Evolutionary conservation across 768 basidiomycete species (phyloP).

Genomic region (Tricholoma sp.): DNA sequence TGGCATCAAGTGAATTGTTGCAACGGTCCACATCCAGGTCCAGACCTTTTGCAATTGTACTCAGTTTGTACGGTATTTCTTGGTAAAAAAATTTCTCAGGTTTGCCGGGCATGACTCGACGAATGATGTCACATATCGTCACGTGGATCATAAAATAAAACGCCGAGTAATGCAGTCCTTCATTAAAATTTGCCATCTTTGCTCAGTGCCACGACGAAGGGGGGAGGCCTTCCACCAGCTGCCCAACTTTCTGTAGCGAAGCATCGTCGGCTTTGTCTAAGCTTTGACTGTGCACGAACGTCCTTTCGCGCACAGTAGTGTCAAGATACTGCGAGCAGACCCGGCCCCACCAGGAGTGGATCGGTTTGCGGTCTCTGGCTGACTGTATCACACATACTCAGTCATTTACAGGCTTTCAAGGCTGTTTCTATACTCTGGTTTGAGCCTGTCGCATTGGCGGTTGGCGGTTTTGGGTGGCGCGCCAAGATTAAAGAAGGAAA

Average conservation of each 20-base stretch:
- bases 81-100: no score
- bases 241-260: background rate
- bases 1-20: background rate
- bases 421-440: background rate
- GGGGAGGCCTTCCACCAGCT: background rate
- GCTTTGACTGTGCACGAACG: background rate
- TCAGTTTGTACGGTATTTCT: no score
- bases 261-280: background rate
- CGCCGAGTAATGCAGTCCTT: background rate
- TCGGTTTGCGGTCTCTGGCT: background rate
- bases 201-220: background rate
- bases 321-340: no score
- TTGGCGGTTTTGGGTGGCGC: background rate
- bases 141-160: background rate
- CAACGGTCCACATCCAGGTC: no score
- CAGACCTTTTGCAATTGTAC: no score
- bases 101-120: no score
- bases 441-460: background rate
- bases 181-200: background rate
- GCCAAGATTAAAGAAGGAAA: background rate
- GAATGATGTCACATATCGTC: background rate
- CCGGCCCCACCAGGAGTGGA: background rate
- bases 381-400: background rate
- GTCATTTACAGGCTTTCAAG: background rate
- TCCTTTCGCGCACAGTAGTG: background rate